Conservation (phyloP, 495 filamentous ascomycete species). For the Cercophora sp. region DNA sequence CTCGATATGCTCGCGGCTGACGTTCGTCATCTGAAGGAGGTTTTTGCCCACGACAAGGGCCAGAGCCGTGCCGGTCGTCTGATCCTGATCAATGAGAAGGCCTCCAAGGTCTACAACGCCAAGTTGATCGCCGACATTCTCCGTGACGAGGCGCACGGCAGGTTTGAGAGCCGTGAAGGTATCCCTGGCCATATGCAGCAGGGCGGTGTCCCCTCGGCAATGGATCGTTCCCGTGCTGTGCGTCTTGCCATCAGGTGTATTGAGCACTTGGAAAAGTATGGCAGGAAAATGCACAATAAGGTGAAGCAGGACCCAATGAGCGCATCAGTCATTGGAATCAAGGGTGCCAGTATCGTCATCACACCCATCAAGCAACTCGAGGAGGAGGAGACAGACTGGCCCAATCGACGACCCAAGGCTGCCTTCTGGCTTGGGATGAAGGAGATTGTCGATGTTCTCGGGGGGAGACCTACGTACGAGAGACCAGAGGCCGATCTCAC, state of each 20-base stretch:
- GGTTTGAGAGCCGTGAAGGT: conserved; percentile 89
- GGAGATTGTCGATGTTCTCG: conserved; percentile 77
- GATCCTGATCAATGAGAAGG: conserved; percentile 90
- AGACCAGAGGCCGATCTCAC: conserved; percentile 39
- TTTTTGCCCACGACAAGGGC: conserved; percentile 81
- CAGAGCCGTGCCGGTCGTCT: conserved; percentile 89
- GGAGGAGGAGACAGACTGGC: conserved; percentile 88
- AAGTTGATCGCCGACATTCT: conserved; percentile 95
- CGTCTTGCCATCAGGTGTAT: conserved; percentile 89
- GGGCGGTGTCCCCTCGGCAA: conserved; percentile 86
- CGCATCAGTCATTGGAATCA: conserved; percentile 82
- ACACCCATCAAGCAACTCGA: conserved; percentile 72
- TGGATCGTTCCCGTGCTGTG: conserved; percentile 92
- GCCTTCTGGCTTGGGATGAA: conserved; percentile 85
- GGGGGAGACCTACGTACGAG: conserved; percentile 58
- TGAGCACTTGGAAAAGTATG: conserved; percentile 78
- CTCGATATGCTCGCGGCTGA: conserved; percentile 89
- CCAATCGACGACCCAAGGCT: conserved; percentile 73
- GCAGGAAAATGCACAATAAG: conserved; percentile 58
- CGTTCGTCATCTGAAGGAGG: conserved; percentile 82
- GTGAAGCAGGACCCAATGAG: conserved; percentile 68
- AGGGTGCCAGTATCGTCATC: conserved; percentile 84
- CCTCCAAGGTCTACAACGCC: conserved; percentile 83
- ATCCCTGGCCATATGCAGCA: conserved; percentile 97
- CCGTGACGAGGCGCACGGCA: conserved; percentile 82